Evolutionary conservation across 1,284 basidiomycete genomes (phyloP).

Genomic region (Marasmius sp.): DNA sequence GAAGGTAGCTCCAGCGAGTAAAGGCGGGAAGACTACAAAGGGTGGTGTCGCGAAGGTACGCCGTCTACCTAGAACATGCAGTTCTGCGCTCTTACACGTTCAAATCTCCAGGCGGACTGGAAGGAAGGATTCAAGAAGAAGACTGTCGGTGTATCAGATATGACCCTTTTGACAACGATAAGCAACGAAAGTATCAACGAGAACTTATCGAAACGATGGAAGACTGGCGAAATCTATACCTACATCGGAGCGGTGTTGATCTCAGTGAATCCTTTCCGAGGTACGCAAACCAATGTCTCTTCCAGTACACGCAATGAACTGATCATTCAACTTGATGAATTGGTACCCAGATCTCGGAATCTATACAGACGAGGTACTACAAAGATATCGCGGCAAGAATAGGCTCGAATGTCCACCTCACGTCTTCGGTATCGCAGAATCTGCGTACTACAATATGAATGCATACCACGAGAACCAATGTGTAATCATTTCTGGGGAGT

Average conservation of each 20-base stretch:
- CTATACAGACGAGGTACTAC: constrained; percentile 87
- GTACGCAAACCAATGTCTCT: constrained; percentile 42
- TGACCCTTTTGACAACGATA: constrained; percentile 97
- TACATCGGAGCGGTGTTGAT: constrained; percentile 98
- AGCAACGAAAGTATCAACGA: constrained; percentile 98
- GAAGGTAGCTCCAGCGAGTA: constrained; percentile 67
- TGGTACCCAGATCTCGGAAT: constrained; percentile 83
- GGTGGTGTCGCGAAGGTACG: constrained; percentile 75
- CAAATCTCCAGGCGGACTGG: constrained; percentile 83
- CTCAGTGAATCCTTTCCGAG: constrained; percentile 97
- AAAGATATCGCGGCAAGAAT: constrained; percentile 95
- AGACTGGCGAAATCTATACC: constrained; percentile 96
- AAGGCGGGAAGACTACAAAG: constrained; percentile 55
- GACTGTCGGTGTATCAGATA: constrained; percentile 95
- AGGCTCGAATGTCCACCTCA: constrained; percentile 97
- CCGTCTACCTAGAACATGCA: too few relatives aligned
- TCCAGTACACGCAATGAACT: neutral
- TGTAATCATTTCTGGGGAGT: constrained; percentile 99
- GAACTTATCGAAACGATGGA: constrained; percentile 96
- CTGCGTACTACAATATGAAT: constrained; percentile 99
- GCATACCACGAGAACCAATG: constrained; percentile 99
- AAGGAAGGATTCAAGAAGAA: constrained; percentile 99
- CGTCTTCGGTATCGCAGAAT: constrained; percentile 97
- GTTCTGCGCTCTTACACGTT: neutral
- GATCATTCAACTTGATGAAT: neutral